Evolutionary conservation across 768 basidiomycete genomes (phyloP).

Genomic region (Candolleomyces eurysporus): DNA sequence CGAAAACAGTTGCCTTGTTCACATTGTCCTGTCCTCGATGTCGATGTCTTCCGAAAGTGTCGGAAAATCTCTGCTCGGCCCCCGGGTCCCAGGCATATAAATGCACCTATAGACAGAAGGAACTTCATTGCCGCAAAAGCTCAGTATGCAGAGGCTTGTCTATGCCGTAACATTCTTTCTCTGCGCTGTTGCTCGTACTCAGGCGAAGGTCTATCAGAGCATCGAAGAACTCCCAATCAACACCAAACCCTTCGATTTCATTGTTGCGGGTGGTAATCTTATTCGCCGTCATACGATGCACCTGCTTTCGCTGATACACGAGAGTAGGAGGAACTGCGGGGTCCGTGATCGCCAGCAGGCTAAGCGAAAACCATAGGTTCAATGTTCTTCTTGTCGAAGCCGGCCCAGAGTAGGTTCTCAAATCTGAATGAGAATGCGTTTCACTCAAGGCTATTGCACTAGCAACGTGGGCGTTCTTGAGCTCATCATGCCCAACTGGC

Average conservation of each 20-base stretch:
- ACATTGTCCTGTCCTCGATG: too few species aligned
- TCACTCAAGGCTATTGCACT: not conserved
- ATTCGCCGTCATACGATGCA: not conserved
- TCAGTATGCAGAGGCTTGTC: not conserved
- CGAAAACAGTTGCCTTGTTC: too few species aligned
- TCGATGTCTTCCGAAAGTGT: not conserved
- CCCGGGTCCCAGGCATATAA: too few species aligned
- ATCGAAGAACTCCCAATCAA: not conserved
- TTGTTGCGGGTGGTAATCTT: constrained; percentile 12
- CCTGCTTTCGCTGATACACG: not conserved
- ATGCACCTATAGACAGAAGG: too few species aligned
- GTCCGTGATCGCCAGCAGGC: constrained; percentile 27
- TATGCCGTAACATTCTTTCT: not conserved
- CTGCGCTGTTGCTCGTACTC: not conserved
- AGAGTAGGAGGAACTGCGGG: constrained; percentile 22
- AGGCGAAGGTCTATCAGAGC: constrained; percentile 6
- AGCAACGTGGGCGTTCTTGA: constrained; percentile 16
- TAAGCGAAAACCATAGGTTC: constrained; percentile 33
- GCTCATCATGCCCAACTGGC: constrained; percentile 10
- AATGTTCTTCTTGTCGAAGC: constrained; percentile 33
- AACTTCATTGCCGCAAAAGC: too few species aligned
- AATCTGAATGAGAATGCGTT: not conserved
- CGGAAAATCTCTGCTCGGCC: too few species aligned
- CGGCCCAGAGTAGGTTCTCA: constrained; percentile 20
- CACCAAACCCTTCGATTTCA: constrained; percentile 10